These are phyloP conservation scores for Saccharomycopsis fermentans DNA, from an alignment of 805 yeast genomes.

Conservation along the genomic window DNA sequence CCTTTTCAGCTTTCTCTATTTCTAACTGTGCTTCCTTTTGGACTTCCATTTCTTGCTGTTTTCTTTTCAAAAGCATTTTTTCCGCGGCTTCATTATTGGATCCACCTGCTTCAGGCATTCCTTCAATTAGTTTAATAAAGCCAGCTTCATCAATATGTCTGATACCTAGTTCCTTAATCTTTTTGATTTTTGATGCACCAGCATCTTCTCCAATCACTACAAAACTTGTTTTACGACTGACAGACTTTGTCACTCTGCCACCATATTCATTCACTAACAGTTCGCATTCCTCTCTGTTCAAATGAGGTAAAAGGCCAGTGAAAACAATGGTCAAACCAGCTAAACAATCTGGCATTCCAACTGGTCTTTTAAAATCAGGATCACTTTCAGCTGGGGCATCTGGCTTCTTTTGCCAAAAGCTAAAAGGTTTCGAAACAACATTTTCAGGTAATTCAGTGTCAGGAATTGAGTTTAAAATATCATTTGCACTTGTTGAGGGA, in stretches of 20 bases:
- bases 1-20: conserved; percentile 35
- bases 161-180: conserved; percentile 59
- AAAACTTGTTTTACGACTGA: conserved; percentile 74
- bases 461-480: conserved; percentile 53
- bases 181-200: conserved; percentile 87
- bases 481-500: conserved; percentile 32
- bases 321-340: conserved; percentile 86
- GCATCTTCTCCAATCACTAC: conserved; percentile 94
- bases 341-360: conserved; percentile 77
- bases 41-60: conserved; percentile 53
- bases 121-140: conserved; percentile 56
- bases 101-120: conserved; percentile 92
- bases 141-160: conserved; percentile 87
- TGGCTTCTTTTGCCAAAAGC: conserved; percentile 46
- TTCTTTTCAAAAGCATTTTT: conserved; percentile 58
- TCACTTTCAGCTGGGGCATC: conserved; percentile 28
- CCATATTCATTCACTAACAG: conserved; percentile 76
- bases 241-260: conserved; percentile 79
- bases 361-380: conserved; percentile 46
- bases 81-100: conserved; percentile 72
- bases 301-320: conserved; percentile 77
- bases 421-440: conserved; percentile 39
- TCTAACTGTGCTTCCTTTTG: conserved; percentile 40
- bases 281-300: conserved; percentile 71
- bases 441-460: conserved; percentile 56